Evolutionary conservation across 768 basidiomycete species (phyloP), one percentile per base, ranked within the genome.

Genomic region (Cystofilobasidium ferigula): DNA sequence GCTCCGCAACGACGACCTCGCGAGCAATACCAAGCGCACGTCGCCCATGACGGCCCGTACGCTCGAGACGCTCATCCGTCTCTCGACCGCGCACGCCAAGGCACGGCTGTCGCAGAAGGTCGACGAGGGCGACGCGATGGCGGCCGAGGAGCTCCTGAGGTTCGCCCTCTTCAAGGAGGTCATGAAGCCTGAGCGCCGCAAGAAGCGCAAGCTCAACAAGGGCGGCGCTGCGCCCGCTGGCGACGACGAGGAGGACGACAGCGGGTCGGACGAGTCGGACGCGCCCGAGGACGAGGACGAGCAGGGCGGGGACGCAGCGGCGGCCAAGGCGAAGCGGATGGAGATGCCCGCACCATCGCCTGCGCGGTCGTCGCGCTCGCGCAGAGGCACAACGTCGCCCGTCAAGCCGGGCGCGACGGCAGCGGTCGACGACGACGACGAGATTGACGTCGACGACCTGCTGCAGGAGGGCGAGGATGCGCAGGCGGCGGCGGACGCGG

Each of bases 101-200:
- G 85, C 91, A 20, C 85, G 94, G 24, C 81, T 99, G 12, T 93
- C 92, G 10, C 67, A 82, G 51, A 87, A 87, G 70, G 89, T 99
- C 14, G 85, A 89, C 72, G 82, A 86, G 73, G 78, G 79, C 2
- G 95, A 99, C 78, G 92, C 95, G 22, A 81, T 81, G 71, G 86
- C 86, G 47, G 95, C 95, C 2, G 92, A 99, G 75, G 86, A 86
- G 72, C 94, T 98, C 74, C 85, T 99, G 76, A 87, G 93, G 26
- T 99, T 91, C 77, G 95, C 95, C 7, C 82, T 99, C 38, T 99
- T 92, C 83, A 94, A 93, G 74, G 94, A 99, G 76, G 94, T 99
- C 22, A 83, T 89, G 54, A 89, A 87, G 74, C 84, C 89, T 36
- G 78, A 80, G 66, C 66, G 68, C 61, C 77, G 85, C 69, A 95